Percentiles rank a stretch among this genome's conserved stretches.
These are phyloP conservation scores for Penicillium canariense DNA, from an alignment of 495 filamentous ascomycete genomes.

Conservation along the genomic window DNA sequence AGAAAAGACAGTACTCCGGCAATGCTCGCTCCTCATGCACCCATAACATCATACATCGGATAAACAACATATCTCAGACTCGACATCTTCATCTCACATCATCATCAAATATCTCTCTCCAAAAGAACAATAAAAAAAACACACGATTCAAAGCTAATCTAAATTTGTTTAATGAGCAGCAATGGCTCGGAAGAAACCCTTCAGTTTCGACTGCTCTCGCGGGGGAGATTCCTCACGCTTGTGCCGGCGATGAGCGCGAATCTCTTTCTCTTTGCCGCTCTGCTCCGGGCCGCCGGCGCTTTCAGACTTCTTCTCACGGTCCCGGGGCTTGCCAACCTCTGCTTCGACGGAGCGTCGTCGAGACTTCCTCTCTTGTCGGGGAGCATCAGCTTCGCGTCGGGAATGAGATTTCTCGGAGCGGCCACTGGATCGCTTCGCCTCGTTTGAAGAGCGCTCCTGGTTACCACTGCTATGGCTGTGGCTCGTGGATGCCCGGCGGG, in stretches of 20 bases:
- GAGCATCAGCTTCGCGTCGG: constrained; percentile 18
- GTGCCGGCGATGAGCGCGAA: constrained; percentile 27
- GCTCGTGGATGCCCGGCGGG: constrained; percentile 31
- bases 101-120: constrained; percentile 16
- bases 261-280: constrained; percentile 22
- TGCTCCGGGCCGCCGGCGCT: constrained; percentile 20
- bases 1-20: constrained; percentile 23
- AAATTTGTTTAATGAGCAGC: constrained; percentile 27
- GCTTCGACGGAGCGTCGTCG: constrained; percentile 15
- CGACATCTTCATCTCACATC: background rate
- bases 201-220: constrained; percentile 35
- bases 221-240: constrained; percentile 36
- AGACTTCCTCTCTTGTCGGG: constrained; percentile 15
- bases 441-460: constrained; percentile 20
- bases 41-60: constrained; percentile 10
- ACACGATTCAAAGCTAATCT: constrained; percentile 12
- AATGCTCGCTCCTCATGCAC: constrained; percentile 31
- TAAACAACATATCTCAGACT: constrained; percentile 5
- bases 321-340: constrained; percentile 14
- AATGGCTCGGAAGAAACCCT: constrained; percentile 38
- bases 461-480: constrained; percentile 34
- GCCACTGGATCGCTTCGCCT: constrained; percentile 29
- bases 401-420: constrained; percentile 30
- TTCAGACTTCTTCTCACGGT: constrained; percentile 23
- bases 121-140: constrained; percentile 13